Evolutionary conservation across 805 yeast genomes (phyloP).

Genomic region (Isabelozyma rhagii): DNA sequence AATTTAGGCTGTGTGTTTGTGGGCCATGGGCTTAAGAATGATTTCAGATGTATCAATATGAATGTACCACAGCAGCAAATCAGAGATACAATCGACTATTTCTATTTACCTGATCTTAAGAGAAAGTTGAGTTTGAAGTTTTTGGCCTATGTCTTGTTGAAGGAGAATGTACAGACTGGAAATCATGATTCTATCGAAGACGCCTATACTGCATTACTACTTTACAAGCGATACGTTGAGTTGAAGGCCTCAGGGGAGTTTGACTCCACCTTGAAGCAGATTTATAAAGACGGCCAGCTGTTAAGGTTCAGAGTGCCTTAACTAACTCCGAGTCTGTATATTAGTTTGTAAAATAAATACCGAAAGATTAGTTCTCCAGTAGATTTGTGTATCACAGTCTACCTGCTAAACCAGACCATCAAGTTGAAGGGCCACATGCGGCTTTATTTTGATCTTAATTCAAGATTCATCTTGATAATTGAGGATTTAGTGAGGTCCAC

Average conservation of each 20-base stretch:
- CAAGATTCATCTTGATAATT: no score
- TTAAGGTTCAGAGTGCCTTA: conserved; percentile 48
- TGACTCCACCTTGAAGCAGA: conserved; percentile 56
- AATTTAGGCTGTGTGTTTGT: conserved; percentile 89
- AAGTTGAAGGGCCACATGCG: no score
- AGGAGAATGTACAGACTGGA: conserved; percentile 78
- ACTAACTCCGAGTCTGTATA: background rate
- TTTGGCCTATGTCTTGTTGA: conserved; percentile 74
- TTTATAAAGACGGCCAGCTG: conserved; percentile 69
- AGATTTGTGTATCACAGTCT: no score
- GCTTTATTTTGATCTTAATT: no score
- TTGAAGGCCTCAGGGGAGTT: conserved; percentile 57
- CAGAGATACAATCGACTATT: conserved; percentile 82
- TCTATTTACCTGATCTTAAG: conserved; percentile 68
- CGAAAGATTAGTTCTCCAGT: no score
- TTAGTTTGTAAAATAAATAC: background rate
- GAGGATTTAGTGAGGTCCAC: background rate
- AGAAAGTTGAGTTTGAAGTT: conserved; percentile 82
- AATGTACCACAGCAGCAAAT: conserved; percentile 85
- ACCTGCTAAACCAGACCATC: no score
- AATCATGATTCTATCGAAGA: conserved; percentile 98
- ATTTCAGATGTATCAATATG: conserved; percentile 88
- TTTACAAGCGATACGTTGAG: conserved; percentile 71
- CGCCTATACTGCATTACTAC: conserved; percentile 77
- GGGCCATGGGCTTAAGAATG: conserved; percentile 91